These are phyloP conservation scores for Tulasnella sp. DNA, from an alignment of 768 basidiomycete species.

Conservation along the genomic window DNA sequence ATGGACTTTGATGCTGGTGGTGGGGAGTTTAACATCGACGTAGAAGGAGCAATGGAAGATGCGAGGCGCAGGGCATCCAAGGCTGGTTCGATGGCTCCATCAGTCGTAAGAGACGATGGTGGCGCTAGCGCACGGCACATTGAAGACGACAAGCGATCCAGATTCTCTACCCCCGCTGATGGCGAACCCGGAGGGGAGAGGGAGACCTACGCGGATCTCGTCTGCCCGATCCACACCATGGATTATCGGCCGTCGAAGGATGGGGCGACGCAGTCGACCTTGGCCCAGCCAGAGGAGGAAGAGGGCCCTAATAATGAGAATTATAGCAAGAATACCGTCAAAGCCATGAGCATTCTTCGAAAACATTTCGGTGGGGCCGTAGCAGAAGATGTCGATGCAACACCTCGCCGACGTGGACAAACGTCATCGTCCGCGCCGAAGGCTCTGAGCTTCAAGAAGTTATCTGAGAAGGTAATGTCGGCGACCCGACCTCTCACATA, in stretches of 20 bases:
- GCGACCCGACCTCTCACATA: background rate
- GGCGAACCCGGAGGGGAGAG: conserved; percentile 44
- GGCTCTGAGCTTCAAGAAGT: conserved; percentile 62
- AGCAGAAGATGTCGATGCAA: background rate
- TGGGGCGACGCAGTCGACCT: conserved; percentile 11
- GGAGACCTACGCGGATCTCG: conserved; percentile 55
- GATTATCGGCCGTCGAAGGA: conserved; percentile 42
- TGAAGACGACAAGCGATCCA: conserved; percentile 15
- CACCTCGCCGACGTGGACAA: conserved; percentile 19
- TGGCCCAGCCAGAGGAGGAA: conserved; percentile 16
- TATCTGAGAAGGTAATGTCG: conserved; percentile 62
- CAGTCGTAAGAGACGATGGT: conserved; percentile 22
- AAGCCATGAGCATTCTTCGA: conserved; percentile 66
- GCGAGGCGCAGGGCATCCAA: conserved; percentile 13
- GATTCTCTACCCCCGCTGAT: conserved; percentile 55
- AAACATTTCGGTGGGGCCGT: conserved; percentile 51
- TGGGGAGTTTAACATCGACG: conserved; percentile 26
- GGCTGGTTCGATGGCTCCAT: background rate
- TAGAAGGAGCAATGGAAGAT: conserved; percentile 26
- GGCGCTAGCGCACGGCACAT: background rate
- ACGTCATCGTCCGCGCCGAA: conserved; percentile 33
- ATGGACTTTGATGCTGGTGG: conserved; percentile 48
- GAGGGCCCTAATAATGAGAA: conserved; percentile 21
- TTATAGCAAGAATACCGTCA: conserved; percentile 83
- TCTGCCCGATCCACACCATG: conserved; percentile 74